A percentile compares a stretch with the other conserved stretches of the same genome.
Conservation (phyloP, 179 eudicot genomes). For the Camellia oleifera region DNA sequence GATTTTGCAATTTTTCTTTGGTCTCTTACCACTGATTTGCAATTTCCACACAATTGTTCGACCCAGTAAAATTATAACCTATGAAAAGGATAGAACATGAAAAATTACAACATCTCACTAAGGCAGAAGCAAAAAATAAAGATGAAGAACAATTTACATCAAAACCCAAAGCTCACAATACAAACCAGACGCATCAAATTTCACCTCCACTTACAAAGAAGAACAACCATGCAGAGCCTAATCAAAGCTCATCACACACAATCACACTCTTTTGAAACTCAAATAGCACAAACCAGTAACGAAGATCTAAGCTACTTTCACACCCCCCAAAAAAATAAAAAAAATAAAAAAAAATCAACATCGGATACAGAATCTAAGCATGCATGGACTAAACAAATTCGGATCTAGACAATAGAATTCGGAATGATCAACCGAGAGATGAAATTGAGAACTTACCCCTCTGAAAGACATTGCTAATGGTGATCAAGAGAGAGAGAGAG, state of each 20-base stretch:
- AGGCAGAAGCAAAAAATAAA: too few relatives aligned
- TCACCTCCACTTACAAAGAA: background rate
- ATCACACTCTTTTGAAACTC: background rate
- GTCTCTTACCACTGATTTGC: too few relatives aligned
- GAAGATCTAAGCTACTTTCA: slow-evolving; percentile 10
- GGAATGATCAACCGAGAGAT: background rate
- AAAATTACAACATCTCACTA: too few relatives aligned
- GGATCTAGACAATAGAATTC: background rate
- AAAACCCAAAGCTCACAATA: background rate
- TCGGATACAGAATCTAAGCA: background rate
- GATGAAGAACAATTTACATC: background rate
- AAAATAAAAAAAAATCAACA: background rate
- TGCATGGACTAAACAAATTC: background rate
- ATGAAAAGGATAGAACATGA: too few relatives aligned
- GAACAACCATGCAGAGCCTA: background rate
- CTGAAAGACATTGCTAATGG: slow-evolving; percentile 54
- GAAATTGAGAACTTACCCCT: slow-evolving; percentile 30
- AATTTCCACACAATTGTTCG: too few relatives aligned
- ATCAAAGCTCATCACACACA: background rate
- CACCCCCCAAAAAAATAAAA: background rate
- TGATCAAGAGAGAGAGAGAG: slow-evolving; percentile 14
- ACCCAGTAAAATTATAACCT: too few relatives aligned
- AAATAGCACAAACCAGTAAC: background rate
- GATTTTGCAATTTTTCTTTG: too few relatives aligned
- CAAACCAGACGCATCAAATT: background rate